Evolutionary conservation across 345 rosid species (phyloP).

Genomic region (Eucalyptus melliodora): DNA sequence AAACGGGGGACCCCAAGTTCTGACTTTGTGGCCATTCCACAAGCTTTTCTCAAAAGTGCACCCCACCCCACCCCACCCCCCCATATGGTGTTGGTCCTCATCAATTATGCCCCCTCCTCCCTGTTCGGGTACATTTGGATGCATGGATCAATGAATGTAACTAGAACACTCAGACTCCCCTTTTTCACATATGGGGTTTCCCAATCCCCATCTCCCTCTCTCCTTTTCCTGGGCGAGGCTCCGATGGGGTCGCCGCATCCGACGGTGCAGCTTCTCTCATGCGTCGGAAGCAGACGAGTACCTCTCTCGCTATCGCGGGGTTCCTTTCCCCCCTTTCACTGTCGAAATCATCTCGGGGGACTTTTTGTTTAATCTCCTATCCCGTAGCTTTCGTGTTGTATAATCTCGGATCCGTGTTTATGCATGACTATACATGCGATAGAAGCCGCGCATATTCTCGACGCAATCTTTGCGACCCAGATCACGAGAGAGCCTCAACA

Average conservation of each 20-base stretch:
- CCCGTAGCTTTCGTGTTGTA: neutral
- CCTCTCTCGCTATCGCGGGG: no score
- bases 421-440: fast-evolving
- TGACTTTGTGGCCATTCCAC: neutral
- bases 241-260: neutral
- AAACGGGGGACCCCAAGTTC: neutral
- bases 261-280: neutral
- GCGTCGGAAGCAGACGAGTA: neutral
- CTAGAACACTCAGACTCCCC: neutral
- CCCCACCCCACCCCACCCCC: neutral
- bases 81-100: neutral
- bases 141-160: neutral
- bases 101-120: neutral
- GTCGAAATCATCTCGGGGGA: no score
- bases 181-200: neutral
- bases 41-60: neutral
- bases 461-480: neutral
- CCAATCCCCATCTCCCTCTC: neutral
- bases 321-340: no score
- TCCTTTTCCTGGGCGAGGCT: neutral
- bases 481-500: neutral
- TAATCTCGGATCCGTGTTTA: neutral
- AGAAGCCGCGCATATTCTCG: neutral
- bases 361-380: neutral
- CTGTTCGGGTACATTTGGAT: neutral